Base-by-base conservation (phyloP, 2,329 filamentous ascomycete species). In the Calonectria crousiana region DNA sequence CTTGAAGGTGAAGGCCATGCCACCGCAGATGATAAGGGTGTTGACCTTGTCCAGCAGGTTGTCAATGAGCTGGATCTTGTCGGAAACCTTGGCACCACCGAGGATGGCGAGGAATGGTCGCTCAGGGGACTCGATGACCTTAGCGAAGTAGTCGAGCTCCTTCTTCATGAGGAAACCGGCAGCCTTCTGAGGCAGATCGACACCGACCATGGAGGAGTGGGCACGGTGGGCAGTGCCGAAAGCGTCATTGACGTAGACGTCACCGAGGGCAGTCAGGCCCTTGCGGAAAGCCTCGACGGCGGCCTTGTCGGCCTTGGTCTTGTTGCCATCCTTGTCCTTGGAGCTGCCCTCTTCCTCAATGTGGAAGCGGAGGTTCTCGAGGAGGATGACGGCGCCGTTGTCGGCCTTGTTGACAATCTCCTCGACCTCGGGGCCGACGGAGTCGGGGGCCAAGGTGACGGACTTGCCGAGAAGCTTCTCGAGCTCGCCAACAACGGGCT, bases 1-100 rank as follows among this genome's bases (percentile, higher is more conserved):
- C 92, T 98, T 98, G 92, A 99, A 99, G 82, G 97, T 99, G 90
- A 98, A 99, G 77, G 97, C 96, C 97, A 99, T 99, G 82, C 90
- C 97, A 84, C 97, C 97, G 86, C 96, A 98, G 88, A 99, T 94
- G 87, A 99, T 94, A 79, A 99, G 92, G 86, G 93, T 97, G 91
- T 99, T 92, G 86, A 99, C 96, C 92, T 99, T 98, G 87, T 95
- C 95, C 80, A 99, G 93, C 79, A 99, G 91, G 91, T 99, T 99
- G 89, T 99, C 96, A 84, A 99, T 98, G 82, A 99, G 92, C 90
- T 98, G 95, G 86, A 99, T 99, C 93, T 99, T 99, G 92, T 99
- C 97, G 56, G 95, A 97, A 80, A 99, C 95, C 92, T 99, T 99
- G 85, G 97, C 95, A 81, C 97, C 97, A 82, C 97, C 97, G 69